Base-by-base conservation (phyloP, 2,329 filamentous ascomycete species). In the Apiospora rasikravindrae region DNA sequence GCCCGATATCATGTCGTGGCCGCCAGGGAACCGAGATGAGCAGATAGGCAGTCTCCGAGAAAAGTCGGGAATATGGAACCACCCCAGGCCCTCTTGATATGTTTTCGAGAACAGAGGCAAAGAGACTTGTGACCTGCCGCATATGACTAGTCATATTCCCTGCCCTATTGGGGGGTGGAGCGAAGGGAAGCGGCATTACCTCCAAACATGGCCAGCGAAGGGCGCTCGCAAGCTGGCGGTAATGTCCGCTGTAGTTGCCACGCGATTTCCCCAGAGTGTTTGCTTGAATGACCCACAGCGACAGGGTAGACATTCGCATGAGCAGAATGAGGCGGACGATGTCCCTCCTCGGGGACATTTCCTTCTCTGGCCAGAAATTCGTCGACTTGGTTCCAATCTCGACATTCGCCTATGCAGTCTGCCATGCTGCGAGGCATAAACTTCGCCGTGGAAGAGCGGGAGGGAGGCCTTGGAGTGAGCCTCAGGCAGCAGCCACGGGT, bases 211-310 rank as follows among this genome's bases (percentile, higher is more conserved):
- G 19, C 57, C 57, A 33, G n/a, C 33, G 40, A 40, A 40, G 57
- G 19, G 33, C 33, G 29, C 53, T 37, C 26, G 57, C 53, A 16
- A 37, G 53, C 53, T n/a, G 2, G 53, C 16, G 14, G 53, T 61
- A 37, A 22, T 37, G 53, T 2, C 53, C 53, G 24, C 16, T 37
- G 53, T 22, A 61, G 29, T 11, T 22, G 29, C 53, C 53, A 61
- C 19, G 53, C 57, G 57, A 40, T 64, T 64, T 40, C 57, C 53
- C 57, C 57, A n/a, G 29, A 64, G 37, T 64, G 57, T 64, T 64
- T 64, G 57, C 29, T 64, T 40, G 33, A 19, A 22, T 33, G 33
- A 40, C 19, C 22, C 29, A 64, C 5, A 33, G 33, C 33, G 29
- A 61, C n/a, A 7, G 51, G 26, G 29, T 57, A 10, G 16, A 22